Conservation (phyloP, 2,329 filamentous ascomycete genomes). For the Scortechinia acanthostroma region DNA sequence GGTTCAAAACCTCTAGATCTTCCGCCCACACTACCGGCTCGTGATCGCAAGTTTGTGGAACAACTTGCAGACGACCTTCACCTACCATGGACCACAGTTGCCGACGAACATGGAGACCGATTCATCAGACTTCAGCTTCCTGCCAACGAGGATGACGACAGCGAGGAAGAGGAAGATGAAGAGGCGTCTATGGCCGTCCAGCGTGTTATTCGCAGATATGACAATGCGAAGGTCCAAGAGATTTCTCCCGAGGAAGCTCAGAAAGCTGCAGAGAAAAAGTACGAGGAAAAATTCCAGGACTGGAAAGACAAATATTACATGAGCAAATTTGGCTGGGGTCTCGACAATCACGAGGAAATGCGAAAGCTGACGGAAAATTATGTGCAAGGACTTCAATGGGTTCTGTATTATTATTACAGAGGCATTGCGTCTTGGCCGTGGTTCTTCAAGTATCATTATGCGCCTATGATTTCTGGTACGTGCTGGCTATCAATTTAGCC, state of each 20-base stretch:
- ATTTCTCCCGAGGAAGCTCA: conserved; percentile 73
- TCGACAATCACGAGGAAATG: conserved; percentile 73
- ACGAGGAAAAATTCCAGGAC: conserved; percentile 78
- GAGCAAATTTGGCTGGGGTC: conserved; percentile 83
- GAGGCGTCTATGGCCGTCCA: conserved; percentile 77
- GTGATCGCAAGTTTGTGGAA: conserved; percentile 88
- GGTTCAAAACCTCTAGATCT: conserved; percentile 61
- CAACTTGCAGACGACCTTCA: conserved; percentile 69
- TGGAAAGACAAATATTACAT: conserved; percentile 96
- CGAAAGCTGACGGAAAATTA: conserved; percentile 86
- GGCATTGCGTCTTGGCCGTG: conserved; percentile 97
- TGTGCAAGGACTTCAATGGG: conserved; percentile 95
- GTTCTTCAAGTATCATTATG: conserved; percentile 96
- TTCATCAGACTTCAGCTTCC: conserved; percentile 60
- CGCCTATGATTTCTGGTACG: conserved; percentile 83
- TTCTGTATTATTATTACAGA: conserved; percentile 94
- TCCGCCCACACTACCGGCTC: conserved; percentile 65
- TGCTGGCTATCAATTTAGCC: no score
- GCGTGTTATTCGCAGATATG: conserved; percentile 82
- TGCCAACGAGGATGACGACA: conserved; percentile 37
- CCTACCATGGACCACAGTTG: conserved; percentile 56
- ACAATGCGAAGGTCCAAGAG: conserved; percentile 81
- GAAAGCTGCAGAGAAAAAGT: conserved; percentile 72
- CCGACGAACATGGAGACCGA: conserved; percentile 57
- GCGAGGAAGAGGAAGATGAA: conserved; percentile 72